A percentile compares a stretch with the other conserved stretches of the same genome.
Conservation (phyloP, 2,329 filamentous ascomycete genomes). For the Colletotrichum kahawae region DNA sequence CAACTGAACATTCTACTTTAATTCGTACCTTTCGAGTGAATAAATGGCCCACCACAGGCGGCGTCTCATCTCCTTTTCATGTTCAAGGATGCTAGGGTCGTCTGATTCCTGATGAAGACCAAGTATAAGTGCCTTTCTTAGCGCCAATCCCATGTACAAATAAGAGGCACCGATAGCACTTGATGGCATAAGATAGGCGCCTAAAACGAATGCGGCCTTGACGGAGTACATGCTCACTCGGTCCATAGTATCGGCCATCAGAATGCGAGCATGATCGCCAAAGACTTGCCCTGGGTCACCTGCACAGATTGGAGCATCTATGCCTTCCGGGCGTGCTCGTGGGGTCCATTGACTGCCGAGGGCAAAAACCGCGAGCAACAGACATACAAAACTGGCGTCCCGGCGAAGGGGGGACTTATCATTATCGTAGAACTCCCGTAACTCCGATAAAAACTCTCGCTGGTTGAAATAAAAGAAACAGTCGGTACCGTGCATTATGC, state of each 20-base stretch:
- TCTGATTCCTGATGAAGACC: slow-evolving; percentile 30
- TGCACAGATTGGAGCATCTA: not conserved
- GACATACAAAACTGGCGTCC: slow-evolving; percentile 29
- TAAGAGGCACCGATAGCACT: slow-evolving; percentile 36
- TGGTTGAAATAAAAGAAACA: slow-evolving; percentile 34
- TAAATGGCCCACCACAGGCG: slow-evolving; percentile 33
- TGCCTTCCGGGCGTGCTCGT: slow-evolving; percentile 28
- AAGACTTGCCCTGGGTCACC: slow-evolving; percentile 35
- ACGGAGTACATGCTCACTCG: slow-evolving; percentile 32
- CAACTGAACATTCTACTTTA: not conserved
- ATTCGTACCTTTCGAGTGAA: slow-evolving; percentile 29
- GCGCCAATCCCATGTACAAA: slow-evolving; percentile 31
- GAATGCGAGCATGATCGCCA: slow-evolving; percentile 29
- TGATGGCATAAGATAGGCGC: slow-evolving; percentile 37
- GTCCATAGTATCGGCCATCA: slow-evolving; percentile 39
- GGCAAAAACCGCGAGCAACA: slow-evolving; percentile 29
- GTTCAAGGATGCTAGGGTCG: slow-evolving; percentile 21
- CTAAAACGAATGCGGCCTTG: slow-evolving; percentile 35
- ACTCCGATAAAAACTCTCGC: slow-evolving; percentile 23
- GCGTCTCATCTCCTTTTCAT: slow-evolving; percentile 26
- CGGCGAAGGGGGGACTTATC: slow-evolving; percentile 23
- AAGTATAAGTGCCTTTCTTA: slow-evolving; percentile 30
- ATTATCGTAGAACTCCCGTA: slow-evolving; percentile 30
- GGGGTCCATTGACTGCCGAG: slow-evolving; percentile 38
- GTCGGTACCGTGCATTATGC: slow-evolving; percentile 29